Conservation (phyloP, 495 filamentous ascomycete species). For the Aspergillus coremiiformis region DNA sequence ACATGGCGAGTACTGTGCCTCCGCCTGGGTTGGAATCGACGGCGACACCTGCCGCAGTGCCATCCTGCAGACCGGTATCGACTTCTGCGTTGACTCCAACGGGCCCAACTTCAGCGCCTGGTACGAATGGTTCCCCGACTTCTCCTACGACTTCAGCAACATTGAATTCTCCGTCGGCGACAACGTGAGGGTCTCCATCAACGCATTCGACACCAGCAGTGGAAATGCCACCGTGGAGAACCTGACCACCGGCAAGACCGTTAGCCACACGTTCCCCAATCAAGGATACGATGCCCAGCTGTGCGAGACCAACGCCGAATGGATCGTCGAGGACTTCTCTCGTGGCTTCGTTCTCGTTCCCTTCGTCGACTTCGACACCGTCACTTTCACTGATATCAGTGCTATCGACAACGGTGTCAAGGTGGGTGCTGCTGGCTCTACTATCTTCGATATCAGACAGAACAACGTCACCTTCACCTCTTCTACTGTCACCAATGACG, state of each 20-base stretch:
- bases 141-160: conserved; percentile 44
- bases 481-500: conserved; percentile 28
- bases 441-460: conserved; percentile 44
- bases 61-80: conserved; percentile 52
- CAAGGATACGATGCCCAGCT: conserved; percentile 9
- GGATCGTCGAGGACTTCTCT: conserved; percentile 56
- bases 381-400: conserved; percentile 38
- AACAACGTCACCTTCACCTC: conserved; percentile 35
- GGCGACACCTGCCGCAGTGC: conserved; percentile 45
- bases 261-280: conserved; percentile 40
- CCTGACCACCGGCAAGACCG: conserved; percentile 38
- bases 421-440: conserved; percentile 31
- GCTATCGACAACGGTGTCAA: conserved; percentile 22
- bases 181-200: conserved; percentile 43
- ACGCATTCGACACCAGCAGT: conserved; percentile 29
- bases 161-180: conserved; percentile 48
- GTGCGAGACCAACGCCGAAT: conserved; percentile 44
- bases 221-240: conserved; percentile 48
- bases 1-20: conserved; percentile 35
- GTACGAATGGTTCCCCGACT: conserved; percentile 55
- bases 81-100: conserved; percentile 37
- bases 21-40: conserved; percentile 54
- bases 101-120: conserved; percentile 42
- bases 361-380: conserved; percentile 48
- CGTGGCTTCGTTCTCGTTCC: conserved; percentile 34